Evolutionary conservation across 345 rosid genomes (phyloP), one percentile per base, ranked within the genome.

Genomic region (Bruguiera parviflora): DNA sequence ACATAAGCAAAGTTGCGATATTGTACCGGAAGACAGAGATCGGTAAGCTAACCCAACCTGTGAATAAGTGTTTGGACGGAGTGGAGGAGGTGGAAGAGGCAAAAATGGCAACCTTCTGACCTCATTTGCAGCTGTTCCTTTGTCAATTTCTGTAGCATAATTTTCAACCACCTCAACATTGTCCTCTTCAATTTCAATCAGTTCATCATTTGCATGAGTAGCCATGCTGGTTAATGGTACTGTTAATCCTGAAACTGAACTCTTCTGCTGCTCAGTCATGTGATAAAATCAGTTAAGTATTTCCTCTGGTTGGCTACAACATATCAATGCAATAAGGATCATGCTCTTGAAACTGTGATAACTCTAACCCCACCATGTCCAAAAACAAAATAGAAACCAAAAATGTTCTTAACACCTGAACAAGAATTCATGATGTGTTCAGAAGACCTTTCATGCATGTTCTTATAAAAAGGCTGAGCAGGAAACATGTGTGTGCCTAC

Each of bases 171-270:
- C 83, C 72, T 81, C 89, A 20, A 75, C 51, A 52, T 83, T 79
- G 65, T 74, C 82, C 71, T 87, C 89, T 46, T 85, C 92, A 73
- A 67, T 64, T 56, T 84, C 97, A 65, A 83, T 78, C 33, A 73
- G 65, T 16, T 83, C 85, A 28, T 86, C 87, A 67, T 65, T 68
- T n/a, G 78, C 88, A 20, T 75, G 84, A 63, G 90, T 92, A 76
- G 91, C 92, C 86, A 90, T 86, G 80, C 91, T 77, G 9, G 89
- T 84, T 49, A 89, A 80, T 32, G 93, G 88, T 60, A 83, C 70
- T n/a, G 74, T 53, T 78, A 60, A 43, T 43, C 69, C 88, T 4
- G 75, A 46, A 3, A 66, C 78, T 47, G 64, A 71, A 70, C 70
- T 79, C 78, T 77, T 78, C 33, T 64, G 64, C 84, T 80, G 85